These are phyloP conservation scores for Wickerhamiella kazuoi DNA, from an alignment of 805 yeast genomes.

Conservation along the genomic window DNA sequence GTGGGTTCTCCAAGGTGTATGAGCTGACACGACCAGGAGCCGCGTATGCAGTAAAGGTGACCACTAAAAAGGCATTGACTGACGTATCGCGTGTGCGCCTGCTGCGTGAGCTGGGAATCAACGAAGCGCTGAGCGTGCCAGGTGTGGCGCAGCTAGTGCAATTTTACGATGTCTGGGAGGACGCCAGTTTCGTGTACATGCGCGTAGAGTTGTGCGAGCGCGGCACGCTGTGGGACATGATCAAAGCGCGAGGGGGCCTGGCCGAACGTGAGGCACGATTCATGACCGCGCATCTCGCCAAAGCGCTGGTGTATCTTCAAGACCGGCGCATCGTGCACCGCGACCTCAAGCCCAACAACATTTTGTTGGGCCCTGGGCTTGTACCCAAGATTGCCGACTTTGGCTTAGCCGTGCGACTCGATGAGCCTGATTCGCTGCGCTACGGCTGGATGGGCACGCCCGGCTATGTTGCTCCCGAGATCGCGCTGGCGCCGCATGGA, in stretches of 20 bases:
- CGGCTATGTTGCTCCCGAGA: slow-evolving; percentile 95
- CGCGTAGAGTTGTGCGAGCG: neutral
- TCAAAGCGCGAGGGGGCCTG: neutral
- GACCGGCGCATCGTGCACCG: slow-evolving; percentile 88
- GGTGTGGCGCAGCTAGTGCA: neutral
- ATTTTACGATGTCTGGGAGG: neutral
- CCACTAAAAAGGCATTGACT: neutral
- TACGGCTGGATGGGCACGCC: slow-evolving; percentile 92
- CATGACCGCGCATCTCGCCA: slow-evolving; percentile 65
- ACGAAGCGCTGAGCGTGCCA: neutral
- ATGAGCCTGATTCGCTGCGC: slow-evolving; percentile 46
- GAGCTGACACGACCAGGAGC: too few relatives aligned
- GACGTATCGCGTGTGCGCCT: neutral
- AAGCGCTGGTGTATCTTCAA: slow-evolving; percentile 82
- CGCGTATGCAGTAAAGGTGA: neutral
- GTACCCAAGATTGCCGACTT: slow-evolving; percentile 93
- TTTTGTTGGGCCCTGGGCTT: slow-evolving; percentile 77
- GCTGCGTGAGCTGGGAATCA: neutral
- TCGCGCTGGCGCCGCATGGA: slow-evolving; percentile 75
- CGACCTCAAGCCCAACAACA: slow-evolving; percentile 87
- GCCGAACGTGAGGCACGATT: neutral
- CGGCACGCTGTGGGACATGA: neutral
- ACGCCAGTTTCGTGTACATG: neutral
- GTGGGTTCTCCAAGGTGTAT: too few relatives aligned
- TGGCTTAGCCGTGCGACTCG: slow-evolving; percentile 88